These are phyloP conservation scores for Lentithecium fluviatile DNA, from an alignment of 495 filamentous ascomycete species.

Conservation along the genomic window DNA sequence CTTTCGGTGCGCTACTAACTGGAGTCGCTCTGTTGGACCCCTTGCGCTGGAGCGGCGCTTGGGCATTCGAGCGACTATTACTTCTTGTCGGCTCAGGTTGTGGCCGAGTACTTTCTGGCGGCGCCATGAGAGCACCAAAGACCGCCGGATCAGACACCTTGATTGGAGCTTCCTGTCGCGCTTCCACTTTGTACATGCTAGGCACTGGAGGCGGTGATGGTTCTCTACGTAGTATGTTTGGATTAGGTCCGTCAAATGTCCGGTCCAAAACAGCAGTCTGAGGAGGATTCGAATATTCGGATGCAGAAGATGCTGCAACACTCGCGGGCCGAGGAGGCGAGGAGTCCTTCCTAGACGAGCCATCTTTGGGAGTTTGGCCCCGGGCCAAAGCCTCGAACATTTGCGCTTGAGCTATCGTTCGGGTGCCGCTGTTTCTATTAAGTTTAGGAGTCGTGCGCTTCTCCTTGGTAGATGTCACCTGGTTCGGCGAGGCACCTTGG, in stretches of 20 bases:
- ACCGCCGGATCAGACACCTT: conserved; percentile 15
- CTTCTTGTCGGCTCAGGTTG: background rate
- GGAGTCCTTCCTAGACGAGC: background rate
- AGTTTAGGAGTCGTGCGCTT: conserved; percentile 9
- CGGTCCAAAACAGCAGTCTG: background rate
- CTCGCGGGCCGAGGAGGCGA: background rate
- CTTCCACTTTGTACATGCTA: no score
- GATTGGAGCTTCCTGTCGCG: no score
- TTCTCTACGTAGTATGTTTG: no score
- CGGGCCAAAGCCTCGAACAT: conserved; percentile 19
- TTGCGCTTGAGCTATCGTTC: conserved; percentile 25
- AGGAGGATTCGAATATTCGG: conserved; percentile 1
- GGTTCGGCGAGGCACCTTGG: no score
- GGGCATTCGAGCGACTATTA: background rate
- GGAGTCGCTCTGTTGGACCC: background rate
- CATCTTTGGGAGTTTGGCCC: conserved; percentile 3
- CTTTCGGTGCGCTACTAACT: conserved; percentile 1
- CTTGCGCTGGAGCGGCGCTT: conserved; percentile 1
- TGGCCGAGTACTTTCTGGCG: background rate
- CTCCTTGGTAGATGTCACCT: background rate
- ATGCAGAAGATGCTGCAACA: background rate
- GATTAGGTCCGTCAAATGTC: background rate
- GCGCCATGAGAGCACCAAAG: conserved; percentile 6
- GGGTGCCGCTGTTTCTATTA: conserved; percentile 19
- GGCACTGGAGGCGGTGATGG: background rate